Percentiles rank a stretch among this genome's conserved stretches.
Conservation (phyloP, 1,284 basidiomycete genomes). For the Pseudozyma pruni region DNA sequence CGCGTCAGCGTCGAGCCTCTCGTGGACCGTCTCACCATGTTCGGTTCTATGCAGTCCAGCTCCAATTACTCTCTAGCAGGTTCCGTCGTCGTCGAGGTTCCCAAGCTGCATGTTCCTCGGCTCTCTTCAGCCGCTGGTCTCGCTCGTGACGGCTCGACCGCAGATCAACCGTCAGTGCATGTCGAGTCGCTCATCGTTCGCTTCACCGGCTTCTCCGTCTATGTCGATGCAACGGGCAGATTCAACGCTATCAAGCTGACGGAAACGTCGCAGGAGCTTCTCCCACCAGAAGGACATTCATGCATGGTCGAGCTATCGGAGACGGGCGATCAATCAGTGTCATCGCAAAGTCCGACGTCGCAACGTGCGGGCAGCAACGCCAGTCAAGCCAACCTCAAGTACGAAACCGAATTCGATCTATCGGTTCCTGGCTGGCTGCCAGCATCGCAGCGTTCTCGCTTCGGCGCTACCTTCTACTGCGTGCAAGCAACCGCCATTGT, state of each 20-base stretch:
- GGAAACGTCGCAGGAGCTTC: slow-evolving; percentile 52
- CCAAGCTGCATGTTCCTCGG: slow-evolving; percentile 29
- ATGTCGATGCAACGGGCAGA: slow-evolving; percentile 61
- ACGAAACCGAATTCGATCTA: slow-evolving; percentile 65
- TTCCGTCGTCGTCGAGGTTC: slow-evolving; percentile 45
- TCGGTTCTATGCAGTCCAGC: slow-evolving; percentile 65
- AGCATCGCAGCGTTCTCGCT: slow-evolving; percentile 58
- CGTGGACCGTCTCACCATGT: slow-evolving; percentile 61
- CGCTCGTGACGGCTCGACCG: slow-evolving; percentile 13
- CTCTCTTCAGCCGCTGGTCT: slow-evolving; percentile 28
- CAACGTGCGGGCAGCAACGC: background rate
- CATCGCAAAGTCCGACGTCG: slow-evolving; percentile 1
- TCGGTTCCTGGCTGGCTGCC: slow-evolving; percentile 66
- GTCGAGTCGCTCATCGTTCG: slow-evolving; percentile 49
- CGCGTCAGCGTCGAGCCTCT: slow-evolving; percentile 49
- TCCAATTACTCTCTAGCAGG: slow-evolving; percentile 66
- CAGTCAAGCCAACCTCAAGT: slow-evolving; percentile 28
- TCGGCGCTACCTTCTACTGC: slow-evolving; percentile 64
- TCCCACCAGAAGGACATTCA: slow-evolving; percentile 39
- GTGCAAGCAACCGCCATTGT: slow-evolving; percentile 53
- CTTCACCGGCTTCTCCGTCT: slow-evolving; percentile 62
- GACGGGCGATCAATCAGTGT: slow-evolving; percentile 10
- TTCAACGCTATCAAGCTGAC: slow-evolving; percentile 59
- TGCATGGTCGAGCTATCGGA: slow-evolving; percentile 21
- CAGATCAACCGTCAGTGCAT: slow-evolving; percentile 28